Conservation (phyloP, 2,329 filamentous ascomycete genomes). For the Botrytis tulipae region DNA sequence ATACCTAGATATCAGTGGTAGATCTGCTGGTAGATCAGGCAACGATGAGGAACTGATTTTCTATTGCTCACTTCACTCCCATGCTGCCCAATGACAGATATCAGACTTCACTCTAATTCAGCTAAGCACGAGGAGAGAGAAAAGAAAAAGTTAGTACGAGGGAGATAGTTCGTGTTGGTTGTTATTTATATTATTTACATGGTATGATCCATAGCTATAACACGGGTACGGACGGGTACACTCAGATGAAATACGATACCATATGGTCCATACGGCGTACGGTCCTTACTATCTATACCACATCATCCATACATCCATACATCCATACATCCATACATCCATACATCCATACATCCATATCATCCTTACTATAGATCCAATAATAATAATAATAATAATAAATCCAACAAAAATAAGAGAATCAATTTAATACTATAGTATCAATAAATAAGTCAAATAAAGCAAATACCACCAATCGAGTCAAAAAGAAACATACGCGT, state of each 20-base stretch:
- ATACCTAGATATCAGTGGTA: neutral
- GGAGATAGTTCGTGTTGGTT: neutral
- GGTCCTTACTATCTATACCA: no score
- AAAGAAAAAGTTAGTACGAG: no score
- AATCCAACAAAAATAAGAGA: neutral
- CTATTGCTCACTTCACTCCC: neutral
- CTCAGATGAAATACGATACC: neutral
- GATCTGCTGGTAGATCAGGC: neutral
- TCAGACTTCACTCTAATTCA: neutral
- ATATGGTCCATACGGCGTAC: neutral
- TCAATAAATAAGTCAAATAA: neutral
- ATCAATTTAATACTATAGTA: neutral
- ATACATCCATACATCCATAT: no score
- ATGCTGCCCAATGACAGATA: neutral
- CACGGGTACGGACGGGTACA: neutral
- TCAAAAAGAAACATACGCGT: neutral
- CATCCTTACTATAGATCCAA: neutral
- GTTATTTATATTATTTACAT: neutral
- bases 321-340: no score
- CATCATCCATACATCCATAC: no score
- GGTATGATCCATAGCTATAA: neutral
- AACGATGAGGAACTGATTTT: neutral
- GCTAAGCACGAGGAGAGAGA: neutral
- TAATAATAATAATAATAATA: neutral
- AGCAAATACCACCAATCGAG: neutral